A percentile compares a stretch with the other conserved stretches of the same genome.
Evolutionary conservation across 208 protist genomes (phyloP).

Genomic region (Wallacemonas sp.): DNA sequence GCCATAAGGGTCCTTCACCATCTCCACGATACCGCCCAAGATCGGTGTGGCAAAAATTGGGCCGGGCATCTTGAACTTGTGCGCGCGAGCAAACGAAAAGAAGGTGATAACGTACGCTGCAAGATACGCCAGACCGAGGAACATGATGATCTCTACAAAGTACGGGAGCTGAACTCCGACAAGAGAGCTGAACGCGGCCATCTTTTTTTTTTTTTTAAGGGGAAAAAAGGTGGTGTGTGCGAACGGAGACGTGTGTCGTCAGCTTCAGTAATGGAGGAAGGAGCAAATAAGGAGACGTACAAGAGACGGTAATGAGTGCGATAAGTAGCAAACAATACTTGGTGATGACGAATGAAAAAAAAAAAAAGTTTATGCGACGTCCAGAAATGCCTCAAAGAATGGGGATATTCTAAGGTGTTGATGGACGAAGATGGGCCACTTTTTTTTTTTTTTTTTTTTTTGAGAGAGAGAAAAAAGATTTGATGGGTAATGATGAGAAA

Average conservation of each 20-base stretch:
- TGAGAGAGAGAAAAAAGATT: not conserved
- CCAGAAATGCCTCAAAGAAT: too few relatives aligned
- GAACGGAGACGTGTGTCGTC: too few relatives aligned
- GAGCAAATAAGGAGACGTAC: too few relatives aligned
- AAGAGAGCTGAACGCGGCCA: constrained; percentile 74
- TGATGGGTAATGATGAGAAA: not conserved
- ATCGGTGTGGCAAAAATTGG: constrained; percentile 59
- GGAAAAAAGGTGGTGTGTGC: not conserved
- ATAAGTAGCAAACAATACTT: too few relatives aligned
- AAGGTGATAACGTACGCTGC: constrained; percentile 59
- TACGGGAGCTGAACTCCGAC: constrained; percentile 73
- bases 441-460: not conserved
- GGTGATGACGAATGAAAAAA: too few relatives aligned
- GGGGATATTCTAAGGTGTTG: too few relatives aligned
- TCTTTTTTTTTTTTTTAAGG: constrained; percentile 12
- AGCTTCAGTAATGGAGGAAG: too few relatives aligned
- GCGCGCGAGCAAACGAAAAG: constrained; percentile 61
- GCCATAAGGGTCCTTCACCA: constrained; percentile 78
- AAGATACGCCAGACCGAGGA: constrained; percentile 50
- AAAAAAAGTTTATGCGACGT: too few relatives aligned
- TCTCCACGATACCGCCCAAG: constrained; percentile 65
- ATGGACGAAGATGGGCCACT: not conserved
- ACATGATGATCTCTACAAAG: constrained; percentile 52
- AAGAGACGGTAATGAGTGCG: too few relatives aligned
- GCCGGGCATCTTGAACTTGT: constrained; percentile 76